Evolutionary conservation across 306 rosid genomes (phyloP), one percentile per base, ranked within the genome.

Genomic region (Fragaria nilgerrensis): DNA sequence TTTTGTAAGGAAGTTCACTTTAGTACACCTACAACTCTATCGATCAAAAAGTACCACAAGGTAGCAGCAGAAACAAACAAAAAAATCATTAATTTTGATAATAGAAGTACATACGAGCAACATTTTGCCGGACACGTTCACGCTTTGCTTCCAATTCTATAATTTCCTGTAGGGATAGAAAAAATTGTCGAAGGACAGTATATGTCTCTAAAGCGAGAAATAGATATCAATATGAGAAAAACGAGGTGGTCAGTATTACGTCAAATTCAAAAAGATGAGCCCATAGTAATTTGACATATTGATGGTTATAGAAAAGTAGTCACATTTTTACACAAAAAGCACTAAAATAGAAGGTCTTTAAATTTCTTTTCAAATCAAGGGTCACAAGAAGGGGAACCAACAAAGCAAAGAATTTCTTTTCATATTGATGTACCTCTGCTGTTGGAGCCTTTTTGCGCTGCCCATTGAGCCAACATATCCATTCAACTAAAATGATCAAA

Each of bases 381-480:
- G 22, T 16, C 44, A 34, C 2, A 48, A 70, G 15, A 70, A 70
- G 25, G 43, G 58, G 34, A 16, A 70, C 29, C 22, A 25, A 48
- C 11, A 56, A 62, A 73, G 16, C 50, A 56, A 56, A 14, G 22
- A 73, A 55, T 58, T 37, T 32, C 36, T 32, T 32, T 32, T 32
- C 36, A 67, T 78, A 69, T 32, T 20, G 68, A 44, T 75, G 72
- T 89, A 92, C 97, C 97, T 95, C 97, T 15, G 79, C 64, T 4
- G 96, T 89, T 78, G 97, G 99, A 87, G 99, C 91, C 81, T n/a
- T 90, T 85, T 92, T 95, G 29, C 99, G 96, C 92, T 95, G 97
- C 80, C 99, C 97, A 36, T 95, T 95, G 70, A 90, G 84, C 99
- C 99, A 95, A 85, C 97, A 89, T 88, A 92, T 92, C 99, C 99